phyloP scores from a whole-genome alignment of 805 yeast species.

The Candida ipomoeae region DNA sequence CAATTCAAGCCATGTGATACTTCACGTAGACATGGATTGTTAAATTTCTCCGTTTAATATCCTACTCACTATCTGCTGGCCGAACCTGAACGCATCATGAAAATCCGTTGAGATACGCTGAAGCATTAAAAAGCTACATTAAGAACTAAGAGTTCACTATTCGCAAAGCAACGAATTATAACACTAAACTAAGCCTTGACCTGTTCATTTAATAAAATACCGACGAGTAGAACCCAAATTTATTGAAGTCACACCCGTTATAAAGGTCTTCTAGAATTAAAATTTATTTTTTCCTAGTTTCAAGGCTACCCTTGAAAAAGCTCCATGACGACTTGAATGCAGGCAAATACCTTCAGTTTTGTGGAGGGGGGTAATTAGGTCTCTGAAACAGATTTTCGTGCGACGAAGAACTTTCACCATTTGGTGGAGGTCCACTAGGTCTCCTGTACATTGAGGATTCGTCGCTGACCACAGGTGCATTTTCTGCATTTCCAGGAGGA shows the following conservation, averaged over 20 bases:
- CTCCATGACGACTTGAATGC: not conserved
- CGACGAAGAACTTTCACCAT: not conserved
- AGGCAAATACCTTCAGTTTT: not conserved
- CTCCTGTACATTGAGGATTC: constrained; percentile 5
- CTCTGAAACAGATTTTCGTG: not conserved
- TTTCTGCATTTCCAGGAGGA: constrained; percentile 4
- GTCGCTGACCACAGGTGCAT: constrained; percentile 3
- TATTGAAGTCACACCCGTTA: not conserved
- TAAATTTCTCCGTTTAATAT: not conserved
- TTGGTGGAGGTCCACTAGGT: constrained; percentile 14
- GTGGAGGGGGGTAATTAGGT: constrained; percentile 4
- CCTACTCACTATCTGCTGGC: not conserved
- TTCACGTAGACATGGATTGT: not conserved
- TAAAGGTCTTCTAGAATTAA: not conserved
- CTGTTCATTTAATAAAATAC: not conserved
- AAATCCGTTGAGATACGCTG: not conserved
- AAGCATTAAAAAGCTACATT: not conserved
- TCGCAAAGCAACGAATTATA: not conserved
- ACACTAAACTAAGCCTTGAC: not conserved
- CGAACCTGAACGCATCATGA: not conserved
- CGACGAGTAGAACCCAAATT: not conserved
- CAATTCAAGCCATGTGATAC: not conserved
- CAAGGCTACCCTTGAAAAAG: not conserved
- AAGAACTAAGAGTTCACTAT: not conserved
- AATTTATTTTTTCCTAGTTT: not conserved